phyloP scores from a whole-genome alignment of 331 rosid species.

The Quercus phellos region DNA sequence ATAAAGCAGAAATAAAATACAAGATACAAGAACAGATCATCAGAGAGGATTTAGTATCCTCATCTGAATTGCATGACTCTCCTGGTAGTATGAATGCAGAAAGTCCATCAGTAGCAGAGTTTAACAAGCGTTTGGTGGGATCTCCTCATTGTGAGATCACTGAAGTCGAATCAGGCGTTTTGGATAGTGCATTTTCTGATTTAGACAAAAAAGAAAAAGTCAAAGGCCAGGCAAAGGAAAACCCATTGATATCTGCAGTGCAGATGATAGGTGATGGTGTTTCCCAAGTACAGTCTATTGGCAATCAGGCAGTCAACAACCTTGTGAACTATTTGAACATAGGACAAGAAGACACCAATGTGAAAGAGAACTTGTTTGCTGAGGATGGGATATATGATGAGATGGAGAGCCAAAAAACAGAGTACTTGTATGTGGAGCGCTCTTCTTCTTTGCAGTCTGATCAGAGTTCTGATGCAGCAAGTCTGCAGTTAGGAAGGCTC shows the following conservation, averaged over 20 bases:
- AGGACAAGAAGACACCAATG: constrained; percentile 53
- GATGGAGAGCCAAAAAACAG: constrained; percentile 76
- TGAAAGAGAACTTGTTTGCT: constrained; percentile 40
- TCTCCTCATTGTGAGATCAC: constrained; percentile 63
- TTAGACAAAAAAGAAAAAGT: constrained; percentile 45
- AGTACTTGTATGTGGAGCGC: constrained; percentile 42
- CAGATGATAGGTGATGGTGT: constrained; percentile 93
- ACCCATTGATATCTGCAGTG: constrained; percentile 83
- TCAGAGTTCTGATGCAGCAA: constrained; percentile 71
- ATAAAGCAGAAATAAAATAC: constrained; percentile 39
- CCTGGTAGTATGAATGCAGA: constrained; percentile 41
- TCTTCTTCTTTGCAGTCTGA: constrained; percentile 83
- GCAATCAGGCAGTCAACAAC: constrained; percentile 93
- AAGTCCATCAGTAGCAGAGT: constrained; percentile 43
- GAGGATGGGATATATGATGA: constrained; percentile 67
- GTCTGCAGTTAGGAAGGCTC: constrained; percentile 88
- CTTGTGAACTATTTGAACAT: constrained; percentile 80
- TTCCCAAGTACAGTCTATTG: constrained; percentile 90
- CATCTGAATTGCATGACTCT: constrained; percentile 43
- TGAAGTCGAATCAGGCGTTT: constrained; percentile 50
- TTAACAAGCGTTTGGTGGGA: constrained; percentile 37
- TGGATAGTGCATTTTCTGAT: constrained; percentile 37
- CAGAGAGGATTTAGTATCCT: constrained; percentile 48
- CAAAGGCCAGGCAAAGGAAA: constrained; percentile 57
- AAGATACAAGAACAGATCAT: constrained; percentile 34